Evolutionary conservation across 139 green algal species (phyloP), one percentile per base, ranked within the genome.

Genomic region (Chlamydomonas schloesseri): DNA sequence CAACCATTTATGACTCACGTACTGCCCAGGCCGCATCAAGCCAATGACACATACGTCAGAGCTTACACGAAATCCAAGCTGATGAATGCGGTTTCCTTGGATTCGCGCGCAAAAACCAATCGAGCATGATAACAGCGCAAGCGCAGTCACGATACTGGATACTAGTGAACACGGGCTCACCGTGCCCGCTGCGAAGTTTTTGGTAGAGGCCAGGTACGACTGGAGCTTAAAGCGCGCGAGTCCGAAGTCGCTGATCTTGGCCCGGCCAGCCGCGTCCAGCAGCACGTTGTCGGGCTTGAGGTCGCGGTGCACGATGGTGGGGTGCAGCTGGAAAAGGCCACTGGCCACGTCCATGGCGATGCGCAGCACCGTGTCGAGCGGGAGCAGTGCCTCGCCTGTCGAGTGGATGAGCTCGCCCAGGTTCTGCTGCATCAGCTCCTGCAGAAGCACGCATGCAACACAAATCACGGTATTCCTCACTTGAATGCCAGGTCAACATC

Each of bases 241-340:
- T 2, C 87, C 90, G 37, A 93, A 93, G 73, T 93, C 90, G 74
- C 67, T 82, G 21, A 93, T 57, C 71, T 84, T 89, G 46, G 85
- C 90, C 8, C 64, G 23, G 13, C 71, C 81, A 8, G 26, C 46
- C 36, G 64, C n/a, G 10, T 82, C 73, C 36, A 99, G 87, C 57
- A 99, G 88, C 83, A 99, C 96, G 83, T 99, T 99, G 87, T 97
- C 94, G 2, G 82, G 94, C 84, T 96, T 97, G 42, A 97, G 82
- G 88, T 97, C 94, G 68, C 96, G 89, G 86, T 97, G 96, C 53
- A 96, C 91, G 47, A 96, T 92, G 29, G 90, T 93, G 53, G 76
- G 76, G 47, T 91, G 90, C 34, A 99, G 96, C 36, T 99, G 91
- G 87, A 98, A 95, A 23, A 74, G 69, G 20, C 69, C 69, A 15